Evolutionary conservation across 192 early-diverging fungal species (phyloP).

Genomic region (Kickxella alabastrina): DNA sequence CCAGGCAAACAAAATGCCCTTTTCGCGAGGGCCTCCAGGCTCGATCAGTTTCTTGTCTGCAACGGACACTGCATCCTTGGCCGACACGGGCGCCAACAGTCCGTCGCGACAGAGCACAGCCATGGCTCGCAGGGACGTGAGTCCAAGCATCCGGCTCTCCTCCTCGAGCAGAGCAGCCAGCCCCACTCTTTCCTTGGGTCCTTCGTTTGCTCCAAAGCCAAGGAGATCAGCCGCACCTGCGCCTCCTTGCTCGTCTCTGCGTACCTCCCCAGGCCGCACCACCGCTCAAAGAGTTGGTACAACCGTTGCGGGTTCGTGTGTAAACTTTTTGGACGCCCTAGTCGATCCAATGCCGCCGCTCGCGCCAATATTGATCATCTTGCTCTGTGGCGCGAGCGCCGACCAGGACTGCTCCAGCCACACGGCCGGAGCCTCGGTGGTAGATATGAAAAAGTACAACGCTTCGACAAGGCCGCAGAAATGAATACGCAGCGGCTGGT

Average conservation of each 20-base stretch:
- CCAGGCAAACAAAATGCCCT: conserved; percentile 41
- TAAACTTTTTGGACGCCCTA: conserved; percentile 54
- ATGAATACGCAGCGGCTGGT: conserved; percentile 80
- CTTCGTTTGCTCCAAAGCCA: conserved; percentile 66
- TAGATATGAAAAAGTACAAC: conserved; percentile 70
- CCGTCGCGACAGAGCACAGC: conserved; percentile 63
- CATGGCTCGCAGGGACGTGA: conserved; percentile 84
- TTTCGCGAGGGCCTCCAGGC: conserved; percentile 43
- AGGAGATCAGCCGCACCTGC: conserved; percentile 64
- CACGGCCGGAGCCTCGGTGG: conserved; percentile 11
- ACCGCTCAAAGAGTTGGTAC: conserved; percentile 85
- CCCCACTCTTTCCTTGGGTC: conserved; percentile 64
- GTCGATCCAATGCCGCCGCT: not conserved
- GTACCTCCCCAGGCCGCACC: conserved; percentile 82
- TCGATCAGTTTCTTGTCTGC: conserved; percentile 11
- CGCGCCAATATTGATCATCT: too few species aligned
- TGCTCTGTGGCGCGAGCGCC: too few species aligned
- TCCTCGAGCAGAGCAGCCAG: conserved; percentile 67
- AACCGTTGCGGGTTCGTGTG: conserved; percentile 74
- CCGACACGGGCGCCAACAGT: not conserved
- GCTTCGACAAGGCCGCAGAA: conserved; percentile 87
- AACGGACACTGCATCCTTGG: not conserved
- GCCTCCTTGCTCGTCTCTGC: conserved; percentile 55
- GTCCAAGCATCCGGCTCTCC: conserved; percentile 72
- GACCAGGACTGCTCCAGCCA: not conserved